Base-by-base conservation (phyloP, 345 rosid species). In the Bruguiera parviflora region DNA sequence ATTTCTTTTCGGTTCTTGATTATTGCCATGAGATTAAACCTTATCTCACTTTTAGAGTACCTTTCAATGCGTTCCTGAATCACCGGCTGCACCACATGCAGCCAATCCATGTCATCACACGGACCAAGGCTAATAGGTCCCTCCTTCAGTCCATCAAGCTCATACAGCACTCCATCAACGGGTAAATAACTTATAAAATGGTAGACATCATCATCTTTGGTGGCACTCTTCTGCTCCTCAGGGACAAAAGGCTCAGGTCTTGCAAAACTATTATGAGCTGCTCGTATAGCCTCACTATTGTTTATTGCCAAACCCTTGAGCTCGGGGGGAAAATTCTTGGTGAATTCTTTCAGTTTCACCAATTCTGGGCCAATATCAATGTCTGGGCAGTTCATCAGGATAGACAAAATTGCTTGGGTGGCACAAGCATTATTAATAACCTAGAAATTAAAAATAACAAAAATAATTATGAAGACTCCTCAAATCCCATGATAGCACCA, bases 401-500 rank as follows among this genome's bases (percentile, higher is more conserved):
- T 87, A 8, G 99, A 90, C 67, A 95, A 69, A 71, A 95, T 95
- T 7, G 99, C 98, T 85, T 95, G 99, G 19, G 98, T 95, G 60
- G 99, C 99, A 83, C 99, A 95, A 53, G 99, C 99, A 83, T 95
- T 92, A 74, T 92, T 95, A 58, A 95, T 95, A 27, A 95, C 99
- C 98, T 94, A 60, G 24, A 66, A 60, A 16, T 27, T 1, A 67
- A 46, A 19, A 3, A 27, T 25, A 43, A 8, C 19, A 58, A 49
- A 18, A 33, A 53, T 0, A 32, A 58, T 53, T 18, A 61, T 35
- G 28, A 18, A 13, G 62, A 61, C 24, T 20, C 16, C 58, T 20
- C 19, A 35, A 51, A 51, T 37, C 25, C 39, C 4, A 21, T 46
- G 11, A 47, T 32, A 22, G 57, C 49, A 57, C 29, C 29, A 28